A percentile compares a stretch with the other conserved stretches of the same genome.
Evolutionary conservation across 257 asterid genomes (phyloP).

Genomic region (Mentha longifolia): DNA sequence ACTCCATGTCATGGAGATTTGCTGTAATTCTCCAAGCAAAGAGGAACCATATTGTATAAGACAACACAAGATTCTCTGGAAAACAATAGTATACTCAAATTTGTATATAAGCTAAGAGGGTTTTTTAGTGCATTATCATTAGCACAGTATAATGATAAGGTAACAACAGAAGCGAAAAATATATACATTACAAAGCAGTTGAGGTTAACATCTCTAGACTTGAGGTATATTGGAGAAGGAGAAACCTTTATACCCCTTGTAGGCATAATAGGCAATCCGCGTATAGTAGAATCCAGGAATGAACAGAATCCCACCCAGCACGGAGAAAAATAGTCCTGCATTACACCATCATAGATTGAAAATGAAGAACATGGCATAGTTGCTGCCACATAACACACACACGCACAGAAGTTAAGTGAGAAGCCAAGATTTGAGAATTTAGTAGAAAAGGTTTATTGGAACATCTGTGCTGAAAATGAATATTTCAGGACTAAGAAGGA

Average conservation of each 20-base stretch:
- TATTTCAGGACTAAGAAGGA: background rate
- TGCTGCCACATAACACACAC: too few relatives aligned
- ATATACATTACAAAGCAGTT: constrained; percentile 24
- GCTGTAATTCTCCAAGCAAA: background rate
- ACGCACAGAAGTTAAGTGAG: background rate
- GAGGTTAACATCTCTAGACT: constrained; percentile 46
- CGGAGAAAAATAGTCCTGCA: constrained; percentile 73
- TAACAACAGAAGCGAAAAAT: constrained; percentile 2
- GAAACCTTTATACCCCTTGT: constrained; percentile 91
- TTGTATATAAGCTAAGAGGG: background rate
- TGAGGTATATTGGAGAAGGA: constrained; percentile 82
- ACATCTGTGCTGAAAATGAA: background rate
- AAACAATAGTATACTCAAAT: constrained; percentile 11
- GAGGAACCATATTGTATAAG: background rate
- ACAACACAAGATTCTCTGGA: constrained; percentile 14
- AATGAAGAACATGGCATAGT: too few relatives aligned
- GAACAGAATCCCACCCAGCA: constrained; percentile 78
- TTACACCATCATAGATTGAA: constrained; percentile 1
- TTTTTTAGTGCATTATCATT: constrained; percentile 26
- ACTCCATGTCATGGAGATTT: background rate
- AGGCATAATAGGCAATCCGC: constrained; percentile 83
- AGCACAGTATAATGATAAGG: background rate
- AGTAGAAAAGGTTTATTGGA: background rate
- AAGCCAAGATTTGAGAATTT: background rate
- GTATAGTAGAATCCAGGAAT: constrained; percentile 88